Evolutionary conservation across 2,329 filamentous ascomycete genomes (phyloP).

Genomic region (Phialophora verrucosa): DNA sequence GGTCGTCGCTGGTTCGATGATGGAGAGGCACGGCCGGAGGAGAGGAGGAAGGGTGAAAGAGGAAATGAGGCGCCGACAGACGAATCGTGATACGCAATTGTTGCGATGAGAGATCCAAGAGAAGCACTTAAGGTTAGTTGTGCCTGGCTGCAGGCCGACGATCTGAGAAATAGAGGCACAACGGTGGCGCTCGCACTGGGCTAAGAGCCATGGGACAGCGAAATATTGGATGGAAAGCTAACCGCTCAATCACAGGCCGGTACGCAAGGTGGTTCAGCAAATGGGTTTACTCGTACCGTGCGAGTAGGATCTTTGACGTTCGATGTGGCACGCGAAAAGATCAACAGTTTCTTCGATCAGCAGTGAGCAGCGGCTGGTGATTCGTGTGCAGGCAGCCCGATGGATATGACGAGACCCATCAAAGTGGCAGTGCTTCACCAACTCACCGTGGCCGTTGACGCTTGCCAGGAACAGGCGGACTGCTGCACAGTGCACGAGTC

Average conservation of each 20-base stretch:
- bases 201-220: background rate
- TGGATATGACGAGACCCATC: background rate
- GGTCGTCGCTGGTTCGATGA: conserved; percentile 11
- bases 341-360: conserved; percentile 4
- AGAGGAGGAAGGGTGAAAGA: conserved; percentile 12
- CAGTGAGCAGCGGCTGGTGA: background rate
- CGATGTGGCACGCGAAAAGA: conserved; percentile 3
- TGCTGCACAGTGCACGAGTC: background rate
- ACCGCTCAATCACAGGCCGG: background rate
- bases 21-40: background rate
- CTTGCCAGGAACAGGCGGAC: background rate
- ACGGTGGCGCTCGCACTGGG: background rate
- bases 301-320: background rate
- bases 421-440: conserved; percentile 1
- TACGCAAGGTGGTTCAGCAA: background rate
- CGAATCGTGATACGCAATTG: conserved; percentile 11
- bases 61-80: conserved; percentile 5
- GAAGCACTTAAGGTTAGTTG: conserved; percentile 2
- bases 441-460: background rate
- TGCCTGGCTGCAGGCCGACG: conserved; percentile 3
- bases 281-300: background rate
- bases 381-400: background rate
- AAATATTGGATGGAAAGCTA: conserved; percentile 2
- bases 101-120: conserved; percentile 7
- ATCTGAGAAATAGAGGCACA: conserved; percentile 4